Evolutionary conservation across 179 eudicot species (phyloP), one percentile per base, ranked within the genome.

Genomic region (Patellifolia procumbens): DNA sequence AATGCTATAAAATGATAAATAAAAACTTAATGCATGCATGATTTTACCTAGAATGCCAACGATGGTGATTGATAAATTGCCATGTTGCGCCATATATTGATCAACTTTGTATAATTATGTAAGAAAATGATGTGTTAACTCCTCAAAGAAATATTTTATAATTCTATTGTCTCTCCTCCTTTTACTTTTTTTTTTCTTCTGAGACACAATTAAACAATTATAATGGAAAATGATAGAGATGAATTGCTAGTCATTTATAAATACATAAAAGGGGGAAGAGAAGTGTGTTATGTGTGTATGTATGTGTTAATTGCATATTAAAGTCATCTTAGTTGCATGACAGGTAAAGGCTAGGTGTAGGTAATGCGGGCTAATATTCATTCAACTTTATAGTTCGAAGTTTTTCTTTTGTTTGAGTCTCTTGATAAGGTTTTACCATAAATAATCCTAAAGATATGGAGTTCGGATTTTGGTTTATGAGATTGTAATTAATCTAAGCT

Each of bases 11-110:
- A 35, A 46, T 42, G 20, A 19, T 32, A 22, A 34, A 29, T 20
- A 43, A 26, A 72, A 58, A 42, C 1, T 5, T 17, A 22, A 72
- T 26, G 20, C 15, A 52, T 22, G 11, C 7, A 32, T 46, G 49
- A 29, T 22, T 65, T 81, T 76, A 81, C 83, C 84, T 74, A 81
- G 35, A 63, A 78, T 78, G 22, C 84, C 84, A 15, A 81, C 78
- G 56, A 78, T 26, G 20, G 81, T 69, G 46, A 74, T 51, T 28
- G 74, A 48, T 22, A 73, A 69, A 16, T 32, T n/a, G 43, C 45
- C 28, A 45, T 73, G 81, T 52, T 9, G 15, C 15, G 56, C 56
- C 56, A 68, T 48, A 29, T 48, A 26, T 28, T 46, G 72, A 29
- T 68, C 58, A 29, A 45, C 51, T 70, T 48, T n/a, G 37, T 60